Conservation (phyloP, 192 early-diverging fungal species). For the Gaertneriomyces semiglobifer region DNA sequence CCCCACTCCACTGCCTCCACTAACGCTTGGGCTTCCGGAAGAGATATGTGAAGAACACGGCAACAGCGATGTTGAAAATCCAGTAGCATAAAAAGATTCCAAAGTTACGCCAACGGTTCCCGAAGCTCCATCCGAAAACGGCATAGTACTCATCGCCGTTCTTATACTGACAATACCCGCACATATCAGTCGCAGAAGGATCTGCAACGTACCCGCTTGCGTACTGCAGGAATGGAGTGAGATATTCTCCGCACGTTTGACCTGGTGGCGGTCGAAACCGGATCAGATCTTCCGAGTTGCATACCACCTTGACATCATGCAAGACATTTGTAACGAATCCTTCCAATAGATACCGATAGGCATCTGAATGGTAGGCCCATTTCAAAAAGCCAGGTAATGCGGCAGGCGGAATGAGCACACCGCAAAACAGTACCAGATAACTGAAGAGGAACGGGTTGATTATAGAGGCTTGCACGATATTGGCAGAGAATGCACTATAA, state of each 20-base stretch:
- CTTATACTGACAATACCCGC: conserved; percentile 63
- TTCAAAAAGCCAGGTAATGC: conserved; percentile 68
- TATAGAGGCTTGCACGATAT: conserved; percentile 61
- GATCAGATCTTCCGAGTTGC: conserved; percentile 50
- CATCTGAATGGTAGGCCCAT: conserved; percentile 70
- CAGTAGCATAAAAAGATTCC: conserved; percentile 53
- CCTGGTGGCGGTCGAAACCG: conserved; percentile 53
- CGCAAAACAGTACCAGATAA: conserved; percentile 16
- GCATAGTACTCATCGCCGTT: conserved; percentile 58
- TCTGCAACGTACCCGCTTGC: conserved; percentile 61
- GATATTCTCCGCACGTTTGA: conserved; percentile 63
- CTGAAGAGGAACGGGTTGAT: conserved; percentile 11
- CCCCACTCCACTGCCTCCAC: no score
- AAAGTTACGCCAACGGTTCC: conserved; percentile 68
- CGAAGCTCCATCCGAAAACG: conserved; percentile 51
- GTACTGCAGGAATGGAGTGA: conserved; percentile 45
- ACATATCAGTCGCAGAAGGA: conserved; percentile 44
- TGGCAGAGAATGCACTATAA: conserved; percentile 67
- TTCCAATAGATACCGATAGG: conserved; percentile 68
- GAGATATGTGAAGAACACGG: conserved; percentile 25
- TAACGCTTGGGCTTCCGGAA: no score
- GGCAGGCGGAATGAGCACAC: conserved; percentile 26
- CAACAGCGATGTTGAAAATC: conserved; percentile 57
- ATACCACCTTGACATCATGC: conserved; percentile 39
- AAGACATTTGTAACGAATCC: conserved; percentile 52